Evolutionary conservation across 2,329 filamentous ascomycete species (phyloP).

Genomic region (Penicillium sp.): DNA sequence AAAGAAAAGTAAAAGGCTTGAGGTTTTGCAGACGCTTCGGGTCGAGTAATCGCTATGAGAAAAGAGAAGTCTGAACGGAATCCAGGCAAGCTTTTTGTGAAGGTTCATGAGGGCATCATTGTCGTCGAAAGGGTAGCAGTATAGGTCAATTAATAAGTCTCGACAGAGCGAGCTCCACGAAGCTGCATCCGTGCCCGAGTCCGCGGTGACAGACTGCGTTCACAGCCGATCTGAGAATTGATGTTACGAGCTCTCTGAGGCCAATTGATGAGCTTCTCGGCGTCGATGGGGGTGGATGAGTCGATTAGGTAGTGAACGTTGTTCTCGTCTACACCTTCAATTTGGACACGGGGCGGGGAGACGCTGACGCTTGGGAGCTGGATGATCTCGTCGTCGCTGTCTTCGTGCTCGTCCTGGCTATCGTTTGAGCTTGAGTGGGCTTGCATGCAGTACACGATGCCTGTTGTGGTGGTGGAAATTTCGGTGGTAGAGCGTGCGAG

Average conservation of each 20-base stretch:
- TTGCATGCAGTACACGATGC: slow-evolving; percentile 34
- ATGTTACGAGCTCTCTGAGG: slow-evolving; percentile 19
- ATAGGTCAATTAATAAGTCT: slow-evolving; percentile 19
- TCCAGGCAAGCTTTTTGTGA: slow-evolving; percentile 10
- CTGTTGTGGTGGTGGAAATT: slow-evolving; percentile 11
- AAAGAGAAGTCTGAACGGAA: slow-evolving; percentile 7
- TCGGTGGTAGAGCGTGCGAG: slow-evolving; percentile 11
- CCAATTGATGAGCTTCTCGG: slow-evolving; percentile 34
- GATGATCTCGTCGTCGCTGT: slow-evolving; percentile 37
- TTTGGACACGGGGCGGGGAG: slow-evolving; percentile 26
- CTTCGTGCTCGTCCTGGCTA: slow-evolving; percentile 22
- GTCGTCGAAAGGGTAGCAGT: slow-evolving; percentile 11
- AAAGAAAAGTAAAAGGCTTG: neutral
- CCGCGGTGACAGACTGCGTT: slow-evolving; percentile 17
- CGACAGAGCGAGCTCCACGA: slow-evolving; percentile 25
- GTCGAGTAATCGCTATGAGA: slow-evolving; percentile 4
- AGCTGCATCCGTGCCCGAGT: slow-evolving; percentile 22
- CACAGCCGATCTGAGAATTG: slow-evolving; percentile 7
- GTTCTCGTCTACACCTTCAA: slow-evolving; percentile 35
- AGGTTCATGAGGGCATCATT: slow-evolving; percentile 21
- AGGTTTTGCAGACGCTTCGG: slow-evolving; percentile 2
- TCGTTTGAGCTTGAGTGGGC: slow-evolving; percentile 30
- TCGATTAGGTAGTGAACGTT: slow-evolving; percentile 34
- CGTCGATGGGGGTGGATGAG: slow-evolving; percentile 23
- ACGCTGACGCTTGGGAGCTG: slow-evolving; percentile 30